Percentiles rank a stretch among this genome's conserved stretches.
phyloP scores from a whole-genome alignment of 192 early-diverging fungal species.

The Coemansia sp. region DNA sequence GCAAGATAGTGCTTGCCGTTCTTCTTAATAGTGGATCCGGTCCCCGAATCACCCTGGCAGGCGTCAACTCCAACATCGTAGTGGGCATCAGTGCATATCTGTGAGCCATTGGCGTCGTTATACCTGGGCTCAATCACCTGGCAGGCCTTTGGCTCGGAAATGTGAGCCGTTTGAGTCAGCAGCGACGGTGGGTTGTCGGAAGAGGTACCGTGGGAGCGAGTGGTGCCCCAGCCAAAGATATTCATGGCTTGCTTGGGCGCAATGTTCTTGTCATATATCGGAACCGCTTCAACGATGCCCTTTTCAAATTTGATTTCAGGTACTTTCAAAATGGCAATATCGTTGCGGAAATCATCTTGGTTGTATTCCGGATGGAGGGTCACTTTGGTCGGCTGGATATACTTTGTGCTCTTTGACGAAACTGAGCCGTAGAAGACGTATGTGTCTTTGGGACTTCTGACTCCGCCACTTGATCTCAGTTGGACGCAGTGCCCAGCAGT shows the following conservation, averaged over 20 bases:
- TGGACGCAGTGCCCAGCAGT: slow-evolving; percentile 46
- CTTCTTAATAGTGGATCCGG: slow-evolving; percentile 26
- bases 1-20: slow-evolving; percentile 30
- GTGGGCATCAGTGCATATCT: slow-evolving; percentile 43
- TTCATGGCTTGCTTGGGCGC: slow-evolving; percentile 20
- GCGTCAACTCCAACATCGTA: slow-evolving; percentile 49
- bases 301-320: slow-evolving; percentile 13
- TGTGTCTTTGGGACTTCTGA: slow-evolving; percentile 1
- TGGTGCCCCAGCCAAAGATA: slow-evolving; percentile 51
- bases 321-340: slow-evolving; percentile 42
- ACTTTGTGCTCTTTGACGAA: slow-evolving; percentile 3
- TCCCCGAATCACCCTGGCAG: slow-evolving; percentile 50
- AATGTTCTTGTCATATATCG: slow-evolving; percentile 26
- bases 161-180: slow-evolving; percentile 32
- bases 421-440: slow-evolving; percentile 35
- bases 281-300: slow-evolving; percentile 23
- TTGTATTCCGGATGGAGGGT: slow-evolving; percentile 33
- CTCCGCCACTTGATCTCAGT: background rate
- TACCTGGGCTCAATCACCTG: slow-evolving; percentile 36
- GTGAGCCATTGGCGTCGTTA: slow-evolving; percentile 25
- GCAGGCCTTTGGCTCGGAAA: slow-evolving; percentile 43
- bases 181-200: slow-evolving; percentile 15
- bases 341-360: slow-evolving; percentile 19
- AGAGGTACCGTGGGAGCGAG: slow-evolving; percentile 20
- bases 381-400: slow-evolving; percentile 22